phyloP scores from a whole-genome alignment of 495 filamentous ascomycete genomes.

The Penicillium silybi region DNA sequence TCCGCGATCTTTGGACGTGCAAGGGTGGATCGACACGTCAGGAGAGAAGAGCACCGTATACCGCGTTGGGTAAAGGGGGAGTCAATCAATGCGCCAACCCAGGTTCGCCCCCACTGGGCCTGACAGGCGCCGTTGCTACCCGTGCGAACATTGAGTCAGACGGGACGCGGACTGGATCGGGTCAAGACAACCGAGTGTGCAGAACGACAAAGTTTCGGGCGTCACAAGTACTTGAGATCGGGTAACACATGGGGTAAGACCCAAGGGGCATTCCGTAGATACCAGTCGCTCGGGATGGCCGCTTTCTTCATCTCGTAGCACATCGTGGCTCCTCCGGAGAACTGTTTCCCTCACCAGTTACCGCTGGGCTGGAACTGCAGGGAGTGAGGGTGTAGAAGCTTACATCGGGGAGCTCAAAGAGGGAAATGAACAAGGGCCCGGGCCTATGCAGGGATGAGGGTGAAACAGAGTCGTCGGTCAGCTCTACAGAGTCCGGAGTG shows the following conservation, averaged over 20 bases:
- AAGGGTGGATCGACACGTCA: constrained; percentile 14
- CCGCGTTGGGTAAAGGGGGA: constrained; percentile 9
- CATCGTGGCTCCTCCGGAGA: not conserved
- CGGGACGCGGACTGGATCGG: constrained; percentile 17
- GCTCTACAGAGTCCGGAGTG: constrained; percentile 13
- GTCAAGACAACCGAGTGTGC: constrained; percentile 24
- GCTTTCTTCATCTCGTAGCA: not conserved
- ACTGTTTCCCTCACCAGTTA: constrained; percentile 1
- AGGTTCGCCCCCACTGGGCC: not conserved
- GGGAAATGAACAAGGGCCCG: constrained; percentile 11
- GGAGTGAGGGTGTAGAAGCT: constrained; percentile 2
- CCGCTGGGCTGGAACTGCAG: constrained; percentile 14
- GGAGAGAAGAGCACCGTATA: constrained; percentile 14
- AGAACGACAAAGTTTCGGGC: not conserved
- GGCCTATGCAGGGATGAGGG: not conserved
- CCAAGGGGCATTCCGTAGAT: constrained; percentile 2
- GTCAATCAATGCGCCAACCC: constrained; percentile 3
- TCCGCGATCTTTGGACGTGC: constrained; percentile 9
- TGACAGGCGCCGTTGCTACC: constrained; percentile 22
- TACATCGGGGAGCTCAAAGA: constrained; percentile 8
- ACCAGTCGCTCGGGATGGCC: constrained; percentile 14
- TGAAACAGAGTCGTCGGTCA: not conserved
- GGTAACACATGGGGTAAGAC: not conserved
- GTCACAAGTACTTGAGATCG: not conserved
- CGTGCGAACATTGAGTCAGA: constrained; percentile 15